A percentile compares a stretch with the other conserved stretches of the same genome.
phyloP scores from a whole-genome alignment of 805 yeast genomes.

The Metschnikowia orientalis region DNA sequence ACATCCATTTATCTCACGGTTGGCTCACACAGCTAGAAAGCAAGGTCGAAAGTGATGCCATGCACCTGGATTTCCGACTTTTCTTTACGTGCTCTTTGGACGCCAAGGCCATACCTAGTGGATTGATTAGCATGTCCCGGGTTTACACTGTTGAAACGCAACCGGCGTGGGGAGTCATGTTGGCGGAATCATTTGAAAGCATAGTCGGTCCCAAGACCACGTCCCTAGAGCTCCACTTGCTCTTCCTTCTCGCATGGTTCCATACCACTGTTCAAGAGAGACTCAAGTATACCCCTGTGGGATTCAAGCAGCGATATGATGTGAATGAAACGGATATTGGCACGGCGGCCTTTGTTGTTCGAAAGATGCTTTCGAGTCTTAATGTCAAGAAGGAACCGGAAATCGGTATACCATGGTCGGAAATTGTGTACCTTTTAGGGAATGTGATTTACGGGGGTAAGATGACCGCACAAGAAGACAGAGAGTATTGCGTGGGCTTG shows the following conservation, averaged over 20 bases:
- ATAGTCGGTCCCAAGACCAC: constrained; percentile 1
- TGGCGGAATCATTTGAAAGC: constrained; percentile 36
- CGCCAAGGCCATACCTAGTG: constrained; percentile 45
- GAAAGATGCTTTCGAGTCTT: constrained; percentile 30
- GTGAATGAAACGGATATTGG: constrained; percentile 69
- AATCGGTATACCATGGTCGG: constrained; percentile 48
- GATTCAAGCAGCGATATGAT: constrained; percentile 60
- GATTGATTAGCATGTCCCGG: constrained; percentile 51
- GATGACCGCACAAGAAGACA: constrained; percentile 42
- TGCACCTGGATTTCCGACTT: constrained; percentile 41
- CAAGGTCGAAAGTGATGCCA: constrained; percentile 31
- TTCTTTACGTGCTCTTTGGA: constrained; percentile 60
- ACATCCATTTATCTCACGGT: constrained; percentile 63
- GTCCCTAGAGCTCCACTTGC: constrained; percentile 28
- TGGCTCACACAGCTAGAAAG: constrained; percentile 60
- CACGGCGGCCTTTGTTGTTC: constrained; percentile 44
- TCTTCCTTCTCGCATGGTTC: constrained; percentile 62
- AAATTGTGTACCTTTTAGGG: constrained; percentile 46
- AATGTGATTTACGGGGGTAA: constrained; percentile 67
- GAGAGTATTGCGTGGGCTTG: constrained; percentile 28
- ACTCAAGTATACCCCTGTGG: constrained; percentile 55
- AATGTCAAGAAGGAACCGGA: constrained; percentile 3
- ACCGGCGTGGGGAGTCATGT: constrained; percentile 51
- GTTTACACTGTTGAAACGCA: constrained; percentile 59
- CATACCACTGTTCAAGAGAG: constrained; percentile 62